These are phyloP conservation scores for Backusella westeae DNA, from an alignment of 192 early-diverging fungal species.

Conservation along the genomic window DNA sequence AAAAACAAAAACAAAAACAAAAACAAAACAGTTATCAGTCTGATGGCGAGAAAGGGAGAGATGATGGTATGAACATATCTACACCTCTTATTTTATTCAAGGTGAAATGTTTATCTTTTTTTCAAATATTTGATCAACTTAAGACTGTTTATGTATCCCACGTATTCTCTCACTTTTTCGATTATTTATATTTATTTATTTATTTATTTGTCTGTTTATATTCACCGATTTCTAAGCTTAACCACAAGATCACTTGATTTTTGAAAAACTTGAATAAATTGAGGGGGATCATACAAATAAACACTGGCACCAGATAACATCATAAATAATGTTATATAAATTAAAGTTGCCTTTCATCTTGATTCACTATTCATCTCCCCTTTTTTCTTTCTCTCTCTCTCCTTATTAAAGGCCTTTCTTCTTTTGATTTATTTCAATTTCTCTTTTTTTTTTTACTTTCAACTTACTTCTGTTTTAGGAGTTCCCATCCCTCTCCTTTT, in stretches of 20 bases:
- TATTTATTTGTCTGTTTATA: constrained; percentile 1
- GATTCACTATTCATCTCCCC: background rate
- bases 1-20: background rate
- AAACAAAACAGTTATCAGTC: background rate
- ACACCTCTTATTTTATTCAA: background rate
- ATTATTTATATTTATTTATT: background rate
- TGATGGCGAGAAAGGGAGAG: background rate
- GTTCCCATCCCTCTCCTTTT: background rate
- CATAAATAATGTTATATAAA: background rate
- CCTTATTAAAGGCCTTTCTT: background rate
- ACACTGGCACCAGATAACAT: background rate
- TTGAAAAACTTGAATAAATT: background rate
- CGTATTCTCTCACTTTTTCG: background rate
- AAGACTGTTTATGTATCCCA: background rate
- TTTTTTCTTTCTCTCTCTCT: background rate
- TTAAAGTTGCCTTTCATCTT: background rate
- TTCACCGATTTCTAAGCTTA: constrained; percentile 4
- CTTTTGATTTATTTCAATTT: background rate
- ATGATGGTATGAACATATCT: background rate
- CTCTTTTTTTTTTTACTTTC: background rate
- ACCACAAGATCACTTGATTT: background rate
- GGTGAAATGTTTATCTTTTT: background rate
- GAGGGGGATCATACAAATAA: background rate
- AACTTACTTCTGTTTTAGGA: background rate
- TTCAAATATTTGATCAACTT: background rate